These are phyloP conservation scores for Chenopodium quinoa DNA, from an alignment of 148 eudicot genomes.

Conservation along the genomic window DNA sequence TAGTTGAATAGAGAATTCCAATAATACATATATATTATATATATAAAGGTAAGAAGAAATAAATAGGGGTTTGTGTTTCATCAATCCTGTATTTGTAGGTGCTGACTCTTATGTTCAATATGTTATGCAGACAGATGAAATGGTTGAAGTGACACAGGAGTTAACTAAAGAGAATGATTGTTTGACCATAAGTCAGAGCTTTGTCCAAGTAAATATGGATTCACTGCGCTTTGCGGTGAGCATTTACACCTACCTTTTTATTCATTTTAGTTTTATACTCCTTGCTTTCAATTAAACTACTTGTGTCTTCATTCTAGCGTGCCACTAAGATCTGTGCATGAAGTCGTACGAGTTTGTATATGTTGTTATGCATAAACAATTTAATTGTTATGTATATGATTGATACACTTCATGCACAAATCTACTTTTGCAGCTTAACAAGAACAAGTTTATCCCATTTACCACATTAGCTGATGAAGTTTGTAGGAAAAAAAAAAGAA, in stretches of 20 bases:
- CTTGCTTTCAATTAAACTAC: not conserved
- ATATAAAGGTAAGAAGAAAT: too few species aligned
- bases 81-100: not conserved
- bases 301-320: not conserved
- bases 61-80: not conserved
- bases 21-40: not conserved
- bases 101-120: not conserved
- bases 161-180: constrained; percentile 25
- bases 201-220: constrained; percentile 30
- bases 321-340: not conserved
- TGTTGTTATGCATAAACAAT: not conserved
- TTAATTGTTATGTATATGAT: not conserved
- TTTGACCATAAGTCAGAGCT: constrained; percentile 35
- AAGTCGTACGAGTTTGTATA: not conserved
- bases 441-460: not conserved
- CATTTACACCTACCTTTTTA: constrained; percentile 2
- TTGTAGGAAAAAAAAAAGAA: too few species aligned
- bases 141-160: constrained; percentile 15
- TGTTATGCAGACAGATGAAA: constrained; percentile 34
- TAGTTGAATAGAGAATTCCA: not conserved
- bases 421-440: not conserved
- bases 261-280: not conserved
- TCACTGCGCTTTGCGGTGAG: constrained; percentile 84
- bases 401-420: not conserved
- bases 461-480: not conserved